phyloP scores from a whole-genome alignment of 1,284 basidiomycete species.

The Phellopilus nigrolimitatus region DNA sequence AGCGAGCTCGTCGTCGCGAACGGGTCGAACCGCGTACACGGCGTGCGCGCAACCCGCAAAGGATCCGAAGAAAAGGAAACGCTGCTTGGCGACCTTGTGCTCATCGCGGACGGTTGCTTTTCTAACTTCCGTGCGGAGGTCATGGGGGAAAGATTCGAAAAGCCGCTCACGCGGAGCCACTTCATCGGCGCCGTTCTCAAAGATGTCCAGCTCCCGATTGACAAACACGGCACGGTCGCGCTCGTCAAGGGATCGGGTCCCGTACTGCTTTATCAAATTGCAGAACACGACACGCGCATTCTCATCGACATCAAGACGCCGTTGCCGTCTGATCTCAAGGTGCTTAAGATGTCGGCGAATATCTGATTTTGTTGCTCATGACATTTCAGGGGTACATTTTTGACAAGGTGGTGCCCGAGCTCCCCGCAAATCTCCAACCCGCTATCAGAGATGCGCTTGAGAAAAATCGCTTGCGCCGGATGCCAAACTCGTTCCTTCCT shows the following conservation, averaged over 20 bases:
- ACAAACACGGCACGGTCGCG: slow-evolving; percentile 84
- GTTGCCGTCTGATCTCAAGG: slow-evolving; percentile 80
- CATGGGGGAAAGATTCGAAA: slow-evolving; percentile 43
- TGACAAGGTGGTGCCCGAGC: slow-evolving; percentile 69
- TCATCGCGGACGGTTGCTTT: slow-evolving; percentile 94
- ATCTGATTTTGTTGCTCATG: background rate
- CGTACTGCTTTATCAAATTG: slow-evolving; percentile 88
- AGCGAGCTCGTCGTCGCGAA: slow-evolving; percentile 67
- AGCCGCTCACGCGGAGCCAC: slow-evolving; percentile 63
- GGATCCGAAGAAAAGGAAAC: slow-evolving; percentile 38
- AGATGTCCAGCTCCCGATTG: slow-evolving; percentile 72
- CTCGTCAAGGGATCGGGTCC: slow-evolving; percentile 73
- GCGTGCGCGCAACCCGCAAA: slow-evolving; percentile 52
- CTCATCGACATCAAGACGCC: slow-evolving; percentile 89
- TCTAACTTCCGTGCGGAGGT: slow-evolving; percentile 72
- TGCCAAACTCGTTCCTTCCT: slow-evolving; percentile 97
- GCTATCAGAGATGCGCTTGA: slow-evolving; percentile 61
- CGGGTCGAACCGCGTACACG: slow-evolving; percentile 52
- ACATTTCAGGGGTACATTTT: slow-evolving; percentile 59
- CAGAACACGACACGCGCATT: slow-evolving; percentile 78
- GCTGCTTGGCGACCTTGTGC: slow-evolving; percentile 73
- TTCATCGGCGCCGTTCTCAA: slow-evolving; percentile 82
- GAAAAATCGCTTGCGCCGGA: slow-evolving; percentile 74
- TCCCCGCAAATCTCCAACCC: slow-evolving; percentile 65
- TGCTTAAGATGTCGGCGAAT: slow-evolving; percentile 29